These are phyloP conservation scores for Acanthamoeba healyi DNA, from an alignment of 208 protist species.

Conservation along the genomic window DNA sequence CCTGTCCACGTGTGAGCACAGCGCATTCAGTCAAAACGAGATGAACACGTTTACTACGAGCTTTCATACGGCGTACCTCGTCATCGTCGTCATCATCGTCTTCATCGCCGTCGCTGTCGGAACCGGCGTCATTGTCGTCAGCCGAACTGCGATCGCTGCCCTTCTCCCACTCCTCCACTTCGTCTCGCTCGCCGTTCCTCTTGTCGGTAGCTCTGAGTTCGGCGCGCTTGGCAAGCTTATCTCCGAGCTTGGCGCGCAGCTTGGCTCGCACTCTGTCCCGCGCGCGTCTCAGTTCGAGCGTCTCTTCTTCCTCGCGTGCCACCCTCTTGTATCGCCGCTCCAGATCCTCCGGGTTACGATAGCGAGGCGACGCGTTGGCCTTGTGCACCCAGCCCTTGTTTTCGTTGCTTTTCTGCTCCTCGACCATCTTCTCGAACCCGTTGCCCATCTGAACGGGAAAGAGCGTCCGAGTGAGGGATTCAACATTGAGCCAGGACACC, in stretches of 20 bases:
- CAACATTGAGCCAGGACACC: too few species aligned
- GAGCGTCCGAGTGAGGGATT: too few species aligned
- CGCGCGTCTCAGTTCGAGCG: background rate
- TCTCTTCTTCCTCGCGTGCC: background rate
- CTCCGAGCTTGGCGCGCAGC: conserved; percentile 3
- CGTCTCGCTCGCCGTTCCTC: background rate
- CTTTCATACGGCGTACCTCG: background rate
- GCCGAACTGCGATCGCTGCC: background rate
- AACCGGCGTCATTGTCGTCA: background rate
- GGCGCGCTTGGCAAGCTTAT: background rate
- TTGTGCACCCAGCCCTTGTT: background rate
- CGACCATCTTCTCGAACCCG: conserved; percentile 33
- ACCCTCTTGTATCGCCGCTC: conserved; percentile 18
- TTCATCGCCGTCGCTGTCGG: background rate
- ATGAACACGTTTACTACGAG: background rate
- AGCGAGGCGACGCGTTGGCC: background rate
- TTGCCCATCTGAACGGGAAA: background rate
- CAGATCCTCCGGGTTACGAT: conserved; percentile 8
- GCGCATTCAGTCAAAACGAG: too few species aligned
- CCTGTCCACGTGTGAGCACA: too few species aligned
- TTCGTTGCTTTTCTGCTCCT: background rate
- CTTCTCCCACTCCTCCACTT: conserved; percentile 16
- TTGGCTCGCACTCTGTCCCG: background rate
- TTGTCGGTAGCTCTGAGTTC: background rate
- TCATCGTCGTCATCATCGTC: background rate